Conservation (phyloP, 73 alveolate species). For the Paramecium pentaurelia region DNA sequence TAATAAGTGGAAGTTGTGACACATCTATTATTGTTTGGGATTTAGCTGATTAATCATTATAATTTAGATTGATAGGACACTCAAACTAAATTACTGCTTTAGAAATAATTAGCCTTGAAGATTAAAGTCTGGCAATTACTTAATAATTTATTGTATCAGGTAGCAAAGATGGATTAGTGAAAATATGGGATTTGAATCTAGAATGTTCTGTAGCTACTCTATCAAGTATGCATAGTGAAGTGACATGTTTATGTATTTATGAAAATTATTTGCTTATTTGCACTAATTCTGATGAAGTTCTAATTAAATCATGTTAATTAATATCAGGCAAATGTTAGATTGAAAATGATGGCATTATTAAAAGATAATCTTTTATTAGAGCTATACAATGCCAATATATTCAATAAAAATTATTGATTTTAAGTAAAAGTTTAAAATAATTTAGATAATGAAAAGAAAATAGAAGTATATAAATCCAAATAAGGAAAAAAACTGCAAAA, state of each 20-base stretch:
- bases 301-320: not conserved
- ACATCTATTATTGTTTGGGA: conserved; percentile 59
- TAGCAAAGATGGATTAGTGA: conserved; percentile 57
- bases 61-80: conserved; percentile 36
- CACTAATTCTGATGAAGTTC: conserved; percentile 32
- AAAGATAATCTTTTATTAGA: not conserved
- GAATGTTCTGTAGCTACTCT: not conserved
- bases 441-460: conserved; percentile 43
- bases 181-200: conserved; percentile 28
- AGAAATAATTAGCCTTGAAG: not conserved
- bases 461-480: not conserved
- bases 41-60: conserved; percentile 20
- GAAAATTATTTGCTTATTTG: not conserved
- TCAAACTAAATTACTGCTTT: conserved; percentile 51
- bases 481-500: not conserved
- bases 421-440: not conserved
- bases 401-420: not conserved
- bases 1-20: conserved; percentile 61
- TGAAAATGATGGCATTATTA: not conserved
- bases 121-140: not conserved
- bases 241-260: not conserved
- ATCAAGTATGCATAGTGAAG: conserved; percentile 51
- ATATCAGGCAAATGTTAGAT: not conserved
- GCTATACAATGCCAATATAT: not conserved
- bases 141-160: conserved; percentile 46